phyloP scores from a whole-genome alignment of 129 eudicot species.

The Mikania micrantha region DNA sequence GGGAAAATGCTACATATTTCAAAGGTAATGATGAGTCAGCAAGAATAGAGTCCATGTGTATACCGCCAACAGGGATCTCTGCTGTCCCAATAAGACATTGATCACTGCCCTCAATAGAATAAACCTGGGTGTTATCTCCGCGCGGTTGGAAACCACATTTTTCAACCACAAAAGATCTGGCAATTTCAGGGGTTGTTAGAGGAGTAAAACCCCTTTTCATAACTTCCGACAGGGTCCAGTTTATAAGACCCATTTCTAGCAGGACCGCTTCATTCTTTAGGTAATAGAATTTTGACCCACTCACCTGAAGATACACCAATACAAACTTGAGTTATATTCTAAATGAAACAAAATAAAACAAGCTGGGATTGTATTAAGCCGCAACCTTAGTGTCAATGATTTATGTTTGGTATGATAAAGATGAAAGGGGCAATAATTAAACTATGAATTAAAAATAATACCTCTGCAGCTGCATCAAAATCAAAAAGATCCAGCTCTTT shows the following conservation, averaged over 20 bases:
- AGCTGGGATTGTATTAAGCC: too few species aligned
- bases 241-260: constrained; percentile 79
- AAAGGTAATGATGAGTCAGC: constrained; percentile 66
- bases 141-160: constrained; percentile 99
- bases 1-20: constrained; percentile 88
- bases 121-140: constrained; percentile 89
- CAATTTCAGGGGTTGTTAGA: constrained; percentile 87
- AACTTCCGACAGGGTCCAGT: constrained; percentile 88
- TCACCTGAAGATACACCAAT: constrained; percentile 48
- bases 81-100: constrained; percentile 99
- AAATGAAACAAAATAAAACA: background rate
- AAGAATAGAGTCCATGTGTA: constrained; percentile 96
- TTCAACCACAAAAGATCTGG: constrained; percentile 79
- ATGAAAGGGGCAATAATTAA: background rate
- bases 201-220: constrained; percentile 87
- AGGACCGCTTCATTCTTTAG: constrained; percentile 93
- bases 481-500: constrained; percentile 84
- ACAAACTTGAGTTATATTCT: background rate
- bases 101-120: constrained; percentile 83
- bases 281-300: constrained; percentile 93
- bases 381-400: background rate
- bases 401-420: background rate
- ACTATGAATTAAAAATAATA: constrained; percentile 28
- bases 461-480: constrained; percentile 97
- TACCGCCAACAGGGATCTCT: constrained; percentile 94